Percentiles rank a stretch among this genome's conserved stretches.
phyloP scores from a whole-genome alignment of 192 early-diverging fungal genomes.

The Backusella circina region DNA sequence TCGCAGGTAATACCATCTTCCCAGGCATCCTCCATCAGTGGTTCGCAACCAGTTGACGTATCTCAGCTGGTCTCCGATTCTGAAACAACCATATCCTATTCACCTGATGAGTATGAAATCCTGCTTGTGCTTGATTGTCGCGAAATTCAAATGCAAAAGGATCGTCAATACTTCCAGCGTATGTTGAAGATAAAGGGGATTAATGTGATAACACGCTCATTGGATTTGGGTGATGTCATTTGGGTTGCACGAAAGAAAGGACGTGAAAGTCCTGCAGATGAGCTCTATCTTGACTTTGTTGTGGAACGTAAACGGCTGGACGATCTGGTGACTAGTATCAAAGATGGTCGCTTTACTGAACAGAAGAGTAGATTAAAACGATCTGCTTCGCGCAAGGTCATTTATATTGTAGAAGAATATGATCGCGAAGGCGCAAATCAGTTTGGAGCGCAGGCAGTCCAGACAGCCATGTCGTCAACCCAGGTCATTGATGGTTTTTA shows the following conservation, averaged over 20 bases:
- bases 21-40: neutral
- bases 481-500: conserved; percentile 83
- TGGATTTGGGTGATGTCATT: conserved; percentile 85
- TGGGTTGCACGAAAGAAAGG: conserved; percentile 71
- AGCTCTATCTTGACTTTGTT: conserved; percentile 81
- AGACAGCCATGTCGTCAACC: conserved; percentile 68
- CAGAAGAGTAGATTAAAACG: conserved; percentile 83
- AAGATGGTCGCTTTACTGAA: conserved; percentile 89
- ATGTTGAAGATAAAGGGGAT: conserved; percentile 61
- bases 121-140: conserved; percentile 77
- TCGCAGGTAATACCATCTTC: neutral
- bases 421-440: conserved; percentile 56
- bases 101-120: conserved; percentile 55
- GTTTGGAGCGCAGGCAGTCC: conserved; percentile 60
- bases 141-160: conserved; percentile 65
- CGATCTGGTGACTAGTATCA: conserved; percentile 87
- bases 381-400: conserved; percentile 68
- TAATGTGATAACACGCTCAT: conserved; percentile 47
- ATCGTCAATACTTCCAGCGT: conserved; percentile 71
- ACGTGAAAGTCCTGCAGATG: conserved; percentile 35
- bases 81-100: neutral
- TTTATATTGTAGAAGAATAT: conserved; percentile 88
- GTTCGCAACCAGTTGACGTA: neutral
- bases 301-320: conserved; percentile 94
- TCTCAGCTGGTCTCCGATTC: neutral